Evolutionary conservation across 1,139 yeast species (phyloP).

Genomic region (Zygoascus meyerae): DNA sequence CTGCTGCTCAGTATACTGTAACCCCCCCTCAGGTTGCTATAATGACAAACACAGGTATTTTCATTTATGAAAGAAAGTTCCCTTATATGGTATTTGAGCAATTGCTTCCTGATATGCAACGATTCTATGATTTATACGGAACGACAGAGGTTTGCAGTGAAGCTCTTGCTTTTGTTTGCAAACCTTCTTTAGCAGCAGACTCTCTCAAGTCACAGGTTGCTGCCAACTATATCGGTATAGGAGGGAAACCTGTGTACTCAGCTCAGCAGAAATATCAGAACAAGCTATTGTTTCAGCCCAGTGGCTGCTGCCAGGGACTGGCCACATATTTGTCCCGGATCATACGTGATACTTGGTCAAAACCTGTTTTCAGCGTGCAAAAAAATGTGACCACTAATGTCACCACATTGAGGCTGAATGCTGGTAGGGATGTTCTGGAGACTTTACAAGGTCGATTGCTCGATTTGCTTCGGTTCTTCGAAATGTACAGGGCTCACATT

Average conservation of each 20-base stretch:
- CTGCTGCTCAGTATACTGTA: conserved; percentile 77
- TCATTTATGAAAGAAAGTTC: conserved; percentile 68
- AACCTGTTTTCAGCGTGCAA: conserved; percentile 51
- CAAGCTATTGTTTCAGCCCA: conserved; percentile 43
- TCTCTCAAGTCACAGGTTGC: conserved; percentile 12
- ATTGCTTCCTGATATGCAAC: conserved; percentile 54
- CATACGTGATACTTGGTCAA: conserved; percentile 73
- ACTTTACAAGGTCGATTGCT: conserved; percentile 29
- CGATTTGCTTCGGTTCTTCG: conserved; percentile 35
- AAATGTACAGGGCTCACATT: conserved; percentile 36
- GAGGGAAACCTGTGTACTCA: conserved; percentile 5
- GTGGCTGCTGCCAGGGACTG: conserved; percentile 89
- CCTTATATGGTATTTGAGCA: conserved; percentile 73
- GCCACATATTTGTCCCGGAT: conserved; percentile 73
- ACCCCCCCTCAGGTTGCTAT: conserved; percentile 59
- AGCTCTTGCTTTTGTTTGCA: conserved; percentile 75
- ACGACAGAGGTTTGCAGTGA: conserved; percentile 79
- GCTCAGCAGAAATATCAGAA: conserved; percentile 7
- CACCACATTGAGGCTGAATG: conserved; percentile 8
- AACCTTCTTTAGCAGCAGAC: conserved; percentile 29
- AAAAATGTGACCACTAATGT: background rate
- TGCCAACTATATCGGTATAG: conserved; percentile 4
- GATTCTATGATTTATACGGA: conserved; percentile 54
- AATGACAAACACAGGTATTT: conserved; percentile 72
- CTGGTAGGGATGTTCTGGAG: conserved; percentile 21